Base-by-base conservation (phyloP, 495 filamentous ascomycete genomes). In the Aspergillus avenaceus region DNA sequence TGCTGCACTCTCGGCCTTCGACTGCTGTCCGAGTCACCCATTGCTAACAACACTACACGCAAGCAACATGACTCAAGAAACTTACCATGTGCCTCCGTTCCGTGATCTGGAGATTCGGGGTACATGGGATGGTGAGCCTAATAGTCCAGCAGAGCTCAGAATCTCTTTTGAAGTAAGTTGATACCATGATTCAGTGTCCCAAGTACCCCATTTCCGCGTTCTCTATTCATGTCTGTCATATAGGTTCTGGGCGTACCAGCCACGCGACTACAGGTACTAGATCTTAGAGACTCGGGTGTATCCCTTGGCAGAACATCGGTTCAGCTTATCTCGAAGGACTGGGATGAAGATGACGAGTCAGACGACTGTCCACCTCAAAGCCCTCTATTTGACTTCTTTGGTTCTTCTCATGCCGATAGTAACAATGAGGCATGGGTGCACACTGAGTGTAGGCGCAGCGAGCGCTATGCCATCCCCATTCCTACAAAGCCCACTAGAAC, bases 51-150 rank as follows among this genome's bases (percentile, higher is more conserved):
- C n/a, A n/a, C n/a, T n/a, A n/a, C n/a, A n/a, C n/a, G n/a, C n/a
- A n/a, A n/a, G n/a, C n/a, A n/a, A n/a, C n/a, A n/a, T n/a, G n/a
- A n/a, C n/a, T n/a, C n/a, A n/a, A n/a, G n/a, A n/a, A n/a, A n/a
- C n/a, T n/a, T n/a, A n/a, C n/a, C n/a, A n/a, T n/a, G n/a, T n/a
- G 31, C 52, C 56, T 14, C 47, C 50, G 5, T 61, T 67, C 44
- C 62, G 49, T 36, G 61, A 71, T 24, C 55, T 71, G 7, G 67
- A 71, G 21, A 24, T 74, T 13, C 60, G 49, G 37, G 63, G 63
- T 11, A 57, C 60, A 13, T 74, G 71, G 71, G 54, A 45, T 42
- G 69, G 66, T 4, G 56, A 64, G 6, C 51, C 52, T 8, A 27
- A 45, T 1, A 53, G 65, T 11, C 55, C 56, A 8, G 67, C 65